Conservation (phyloP, 768 basidiomycete species). For the Sutorius australiensis region DNA sequence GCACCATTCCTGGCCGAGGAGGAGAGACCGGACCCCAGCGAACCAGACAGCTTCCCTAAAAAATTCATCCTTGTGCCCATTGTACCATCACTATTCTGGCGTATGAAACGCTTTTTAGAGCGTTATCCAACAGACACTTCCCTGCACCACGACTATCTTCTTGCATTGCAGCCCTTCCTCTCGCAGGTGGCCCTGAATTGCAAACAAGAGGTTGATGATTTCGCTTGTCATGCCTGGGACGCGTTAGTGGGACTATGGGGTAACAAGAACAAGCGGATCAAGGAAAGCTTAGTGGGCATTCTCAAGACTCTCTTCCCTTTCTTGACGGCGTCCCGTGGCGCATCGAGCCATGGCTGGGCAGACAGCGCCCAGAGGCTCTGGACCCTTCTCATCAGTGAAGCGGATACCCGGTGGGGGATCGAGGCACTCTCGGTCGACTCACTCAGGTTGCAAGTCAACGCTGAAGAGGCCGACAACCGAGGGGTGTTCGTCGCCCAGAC, state of each 20-base stretch:
- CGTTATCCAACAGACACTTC: constrained; percentile 71
- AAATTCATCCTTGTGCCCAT: constrained; percentile 14
- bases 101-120: constrained; percentile 60
- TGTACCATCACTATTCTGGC: constrained; percentile 50
- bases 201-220: constrained; percentile 50
- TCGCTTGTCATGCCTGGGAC: constrained; percentile 63
- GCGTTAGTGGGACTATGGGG: constrained; percentile 68
- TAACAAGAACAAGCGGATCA: constrained; percentile 69
- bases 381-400: constrained; percentile 57
- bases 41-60: constrained; percentile 34
- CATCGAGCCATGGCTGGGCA: constrained; percentile 36
- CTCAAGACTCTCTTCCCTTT: constrained; percentile 73
- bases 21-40: constrained; percentile 19
- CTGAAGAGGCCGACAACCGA: constrained; percentile 17
- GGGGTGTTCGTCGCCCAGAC: constrained; percentile 59
- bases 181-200: constrained; percentile 77
- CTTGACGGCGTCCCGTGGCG: constrained; percentile 40
- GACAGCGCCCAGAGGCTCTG: constrained; percentile 52
- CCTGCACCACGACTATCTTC: constrained; percentile 72
- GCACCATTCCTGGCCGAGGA: constrained; percentile 53
- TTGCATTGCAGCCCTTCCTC: constrained; percentile 64
- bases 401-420: constrained; percentile 59
- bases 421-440: constrained; percentile 63
- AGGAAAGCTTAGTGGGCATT: constrained; percentile 76
- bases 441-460: constrained; percentile 49